These are phyloP conservation scores for Hortaea werneckii DNA, from an alignment of 2,329 filamentous ascomycete species.

Conservation along the genomic window DNA sequence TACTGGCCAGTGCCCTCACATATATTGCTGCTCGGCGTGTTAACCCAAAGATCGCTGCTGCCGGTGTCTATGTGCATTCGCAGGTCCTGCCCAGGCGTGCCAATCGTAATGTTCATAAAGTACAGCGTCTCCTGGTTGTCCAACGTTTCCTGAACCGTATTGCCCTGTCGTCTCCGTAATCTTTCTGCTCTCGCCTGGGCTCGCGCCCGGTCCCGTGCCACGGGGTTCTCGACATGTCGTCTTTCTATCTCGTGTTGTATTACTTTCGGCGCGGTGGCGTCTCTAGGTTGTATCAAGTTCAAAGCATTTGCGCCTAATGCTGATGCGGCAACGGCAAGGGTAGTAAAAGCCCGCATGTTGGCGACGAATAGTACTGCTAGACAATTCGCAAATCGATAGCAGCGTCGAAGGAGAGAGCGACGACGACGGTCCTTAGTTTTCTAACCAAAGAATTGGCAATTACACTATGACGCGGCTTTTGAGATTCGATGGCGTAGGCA, in stretches of 20 bases:
- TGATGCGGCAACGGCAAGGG: conserved; percentile 17
- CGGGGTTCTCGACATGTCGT: conserved; percentile 34
- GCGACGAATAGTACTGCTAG: neutral
- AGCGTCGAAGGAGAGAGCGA: too few species aligned
- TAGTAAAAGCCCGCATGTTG: conserved; percentile 15
- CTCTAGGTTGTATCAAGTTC: conserved; percentile 18
- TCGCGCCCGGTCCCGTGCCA: conserved; percentile 37
- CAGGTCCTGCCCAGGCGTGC: conserved; percentile 46
- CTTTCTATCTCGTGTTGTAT: conserved; percentile 43
- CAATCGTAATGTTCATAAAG: conserved; percentile 47
- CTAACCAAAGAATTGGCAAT: neutral
- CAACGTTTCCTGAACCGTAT: conserved; percentile 37
- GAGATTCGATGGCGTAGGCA: conserved; percentile 1
- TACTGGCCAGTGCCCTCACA: conserved; percentile 35
- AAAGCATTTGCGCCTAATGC: conserved; percentile 18
- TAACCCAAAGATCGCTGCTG: conserved; percentile 56
- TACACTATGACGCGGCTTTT: neutral
- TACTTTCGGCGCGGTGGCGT: conserved; percentile 31
- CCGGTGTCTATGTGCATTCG: conserved; percentile 53
- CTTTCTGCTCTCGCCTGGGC: conserved; percentile 13
- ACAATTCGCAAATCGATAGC: too few species aligned
- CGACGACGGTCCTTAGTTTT: too few species aligned
- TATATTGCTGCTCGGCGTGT: conserved; percentile 50
- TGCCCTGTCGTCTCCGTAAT: conserved; percentile 27
- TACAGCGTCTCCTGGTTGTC: conserved; percentile 52